phyloP scores from a whole-genome alignment of 2,329 filamentous ascomycete species.

The Myrmaecium sp. region DNA sequence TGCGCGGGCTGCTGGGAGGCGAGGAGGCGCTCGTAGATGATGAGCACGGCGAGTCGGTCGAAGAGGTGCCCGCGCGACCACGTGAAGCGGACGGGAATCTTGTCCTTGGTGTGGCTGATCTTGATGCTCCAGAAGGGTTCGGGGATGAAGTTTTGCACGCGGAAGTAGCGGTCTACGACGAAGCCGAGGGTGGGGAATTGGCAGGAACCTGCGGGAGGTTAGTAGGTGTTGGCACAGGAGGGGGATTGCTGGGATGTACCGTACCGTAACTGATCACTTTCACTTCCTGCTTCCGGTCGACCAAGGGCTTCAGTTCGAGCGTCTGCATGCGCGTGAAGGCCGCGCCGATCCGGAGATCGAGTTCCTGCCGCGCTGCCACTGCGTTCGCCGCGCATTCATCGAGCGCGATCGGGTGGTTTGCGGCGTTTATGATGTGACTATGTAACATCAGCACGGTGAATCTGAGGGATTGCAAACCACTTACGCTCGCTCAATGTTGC shows the following conservation, averaged over 20 bases:
- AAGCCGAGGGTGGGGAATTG: constrained; percentile 96
- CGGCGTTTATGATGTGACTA: constrained; percentile 75
- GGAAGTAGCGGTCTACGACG: constrained; percentile 88
- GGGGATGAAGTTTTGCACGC: constrained; percentile 82
- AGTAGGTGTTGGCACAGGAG: constrained; percentile 1
- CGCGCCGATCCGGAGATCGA: constrained; percentile 80
- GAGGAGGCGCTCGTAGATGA: constrained; percentile 78
- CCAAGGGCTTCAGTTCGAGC: constrained; percentile 54
- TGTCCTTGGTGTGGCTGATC: constrained; percentile 59
- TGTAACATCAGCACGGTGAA: constrained; percentile 3
- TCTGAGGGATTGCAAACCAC: constrained; percentile 14
- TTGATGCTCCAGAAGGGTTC: constrained; percentile 90
- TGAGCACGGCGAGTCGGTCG: constrained; percentile 62
- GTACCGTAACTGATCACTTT: constrained; percentile 64
- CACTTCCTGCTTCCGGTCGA: constrained; percentile 43
- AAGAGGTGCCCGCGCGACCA: constrained; percentile 78
- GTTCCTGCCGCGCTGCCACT: constrained; percentile 74
- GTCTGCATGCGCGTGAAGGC: constrained; percentile 85
- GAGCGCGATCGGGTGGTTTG: constrained; percentile 56
- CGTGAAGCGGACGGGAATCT: constrained; percentile 63
- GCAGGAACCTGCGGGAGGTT: too few species aligned
- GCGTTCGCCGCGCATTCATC: constrained; percentile 79
- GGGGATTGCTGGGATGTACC: constrained; percentile 17
- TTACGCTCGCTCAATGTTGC: constrained; percentile 83
- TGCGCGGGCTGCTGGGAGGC: constrained; percentile 56